Base-by-base conservation (phyloP, 208 protist genomes). In the Naegleria fowleri region DNA sequence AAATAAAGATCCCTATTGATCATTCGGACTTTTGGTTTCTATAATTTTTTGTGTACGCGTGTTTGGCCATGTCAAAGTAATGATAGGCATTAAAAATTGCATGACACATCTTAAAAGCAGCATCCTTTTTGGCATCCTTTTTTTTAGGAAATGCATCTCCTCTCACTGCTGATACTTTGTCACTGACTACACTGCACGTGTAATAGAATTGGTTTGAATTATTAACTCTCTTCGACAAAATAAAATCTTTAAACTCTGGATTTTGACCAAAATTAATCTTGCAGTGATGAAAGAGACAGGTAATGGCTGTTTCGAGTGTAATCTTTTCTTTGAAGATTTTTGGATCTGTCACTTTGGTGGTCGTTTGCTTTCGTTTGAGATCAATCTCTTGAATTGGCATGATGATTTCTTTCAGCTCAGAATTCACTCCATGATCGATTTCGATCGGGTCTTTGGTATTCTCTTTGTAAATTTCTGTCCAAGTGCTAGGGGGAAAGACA, bases 381-480 rank as follows among this genome's bases (percentile, higher is more conserved):
- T 67, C 19, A 67, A 67, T 15, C 22, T 67, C 55, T 67, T 29
- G 11, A 67, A 29, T 67, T 1, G 55, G 11, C 19, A 29, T 19
- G 15, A 19, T 58, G 2, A 67, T 67, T 29, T 67, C 55, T 67
- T 67, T 67, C 1, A 29, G 55, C 3, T 15, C 22, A 29, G 11
- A 29, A 67, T 67, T 67, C 19, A 22, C 22, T 67, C 22, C 22
- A 2, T 67, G 6, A 79, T 79, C 9, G 6, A 79, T 33, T 9
- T 36, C n/a, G 6, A 79, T 36, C 36, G 29, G 7, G 36, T 29
- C 25, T 79, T 79, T 36, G 9, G 13, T 13, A 36, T 33, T 25
- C n/a, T 79, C 67, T 33, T 79, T 79, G n/a, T 79, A 79, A 79
- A 79, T 79, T 79, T 79, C 67, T 11, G 29, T 79, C 67, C 67